Evolutionary conservation across 176 grass and related monocot species (phyloP), one percentile per base, ranked within the genome.

Genomic region (Oryza brachyantha): DNA sequence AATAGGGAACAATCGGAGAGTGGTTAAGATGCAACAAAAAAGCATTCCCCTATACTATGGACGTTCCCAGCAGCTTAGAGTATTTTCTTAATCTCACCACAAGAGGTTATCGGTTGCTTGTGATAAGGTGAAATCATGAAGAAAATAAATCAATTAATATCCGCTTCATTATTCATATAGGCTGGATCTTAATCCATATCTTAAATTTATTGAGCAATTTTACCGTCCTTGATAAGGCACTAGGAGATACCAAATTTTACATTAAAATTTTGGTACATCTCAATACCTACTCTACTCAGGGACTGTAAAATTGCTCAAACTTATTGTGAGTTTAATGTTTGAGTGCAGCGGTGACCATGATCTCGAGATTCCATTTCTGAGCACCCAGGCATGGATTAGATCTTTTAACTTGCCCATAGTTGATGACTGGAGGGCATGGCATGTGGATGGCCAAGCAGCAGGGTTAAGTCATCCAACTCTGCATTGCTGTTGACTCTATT

Each of bases 71-170:
- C 67, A 93, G 70, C 63, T 81, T 89, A 55, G 13, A 63, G 8
- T 89, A 78, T 52, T 74, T 86, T 66, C 26, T 70, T n/a, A 86
- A 88, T 11, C 70, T 92, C 19, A 86, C 64, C 24, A 82, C 46
- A 0, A 83, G 62, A 60, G 83, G 83, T 31, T 92, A 83, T 25
- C 90, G 75, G 14, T 86, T 79, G 25, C 78, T 86, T 35, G 63
- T 92, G 8, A 83, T 77, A 27, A 86, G 86, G 90, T 92, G 32
- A 70, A 59, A n/a, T n/a, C n/a, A n/a, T n/a, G n/a, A n/a, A n/a
- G n/a, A n/a, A n/a, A n/a, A n/a, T n/a, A n/a, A n/a, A n/a, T n/a
- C n/a, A n/a, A n/a, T n/a, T n/a, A n/a, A n/a, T n/a, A n/a, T n/a
- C n/a, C n/a, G n/a, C 5, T 48, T 1, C 45, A 17, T 48, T 11